Evolutionary conservation across 768 basidiomycete species (phyloP), one percentile per base, ranked within the genome.

Genomic region (Naematelia encephala): DNA sequence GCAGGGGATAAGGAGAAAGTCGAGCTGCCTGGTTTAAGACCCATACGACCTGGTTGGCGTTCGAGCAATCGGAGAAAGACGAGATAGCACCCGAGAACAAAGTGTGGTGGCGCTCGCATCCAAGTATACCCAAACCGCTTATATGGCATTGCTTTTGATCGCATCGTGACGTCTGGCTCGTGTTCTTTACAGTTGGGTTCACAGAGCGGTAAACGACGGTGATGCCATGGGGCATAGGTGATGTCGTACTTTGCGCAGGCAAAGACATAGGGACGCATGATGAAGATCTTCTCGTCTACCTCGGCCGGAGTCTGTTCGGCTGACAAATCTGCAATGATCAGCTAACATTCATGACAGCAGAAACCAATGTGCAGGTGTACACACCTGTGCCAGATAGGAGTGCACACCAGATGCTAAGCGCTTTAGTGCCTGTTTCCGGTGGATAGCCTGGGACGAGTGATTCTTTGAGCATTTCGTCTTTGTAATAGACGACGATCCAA

Each of bases 221-320:
- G 60, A 30, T 62, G 56, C 75, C 75, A 76, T 0, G 75, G 73
- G 2, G 66, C 75, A 50, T 68, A 67, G 22, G 60, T 64, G n/a
- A 68, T 53, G 19, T 72, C 69, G 58, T 76, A 76, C 69, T 78
- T 75, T 61, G 78, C 77, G 27, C 73, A 78, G 0, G 77, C 79
- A 57, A 80, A 79, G 5, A 79, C 80, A 54, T 74, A 79, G 1
- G 79, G 78, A 28, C 78, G 70, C 48, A 79, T 62, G 39, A 79
- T 77, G 60, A 79, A 79, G 52, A 79, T 72, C 54, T 75, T 75
- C 55, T 78, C 73, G 42, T 78, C 79, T n/a, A 75, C 67, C 45
- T 78, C 75, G n/a, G 62, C 59, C 11, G 61, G 39, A 3, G 64
- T 70, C 47, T 76, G 73, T 30, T 68, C 69, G 10, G 57, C 52